phyloP scores from a whole-genome alignment of 2,329 filamentous ascomycete genomes.

The Aspergillus ochraceus region DNA sequence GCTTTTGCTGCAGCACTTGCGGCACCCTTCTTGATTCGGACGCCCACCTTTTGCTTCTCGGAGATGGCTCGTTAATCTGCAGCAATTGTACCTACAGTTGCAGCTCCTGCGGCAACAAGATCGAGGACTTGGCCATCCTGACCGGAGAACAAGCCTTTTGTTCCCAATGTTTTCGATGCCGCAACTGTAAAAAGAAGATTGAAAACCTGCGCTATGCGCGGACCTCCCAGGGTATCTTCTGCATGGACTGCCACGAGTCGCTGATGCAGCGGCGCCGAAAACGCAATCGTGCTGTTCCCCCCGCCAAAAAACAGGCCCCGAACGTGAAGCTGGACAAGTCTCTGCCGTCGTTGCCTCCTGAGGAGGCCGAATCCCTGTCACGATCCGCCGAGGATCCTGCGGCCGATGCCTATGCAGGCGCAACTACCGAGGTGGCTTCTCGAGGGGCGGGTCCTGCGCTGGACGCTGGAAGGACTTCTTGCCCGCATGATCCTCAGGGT shows the following conservation, averaged over 20 bases:
- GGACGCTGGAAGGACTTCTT: constrained; percentile 24
- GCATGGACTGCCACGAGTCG: constrained; percentile 97
- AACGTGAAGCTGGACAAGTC: constrained; percentile 81
- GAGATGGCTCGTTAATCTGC: constrained; percentile 96
- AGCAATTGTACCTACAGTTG: constrained; percentile 99
- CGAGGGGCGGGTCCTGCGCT: constrained; percentile 24
- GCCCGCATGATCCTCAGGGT: constrained; percentile 34
- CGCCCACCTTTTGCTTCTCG: constrained; percentile 92
- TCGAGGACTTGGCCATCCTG: constrained; percentile 94
- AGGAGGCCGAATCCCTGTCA: constrained; percentile 62
- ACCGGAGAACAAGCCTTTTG: constrained; percentile 98
- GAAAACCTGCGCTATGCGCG: constrained; percentile 97
- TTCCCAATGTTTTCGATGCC: constrained; percentile 92
- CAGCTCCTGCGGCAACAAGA: constrained; percentile 94
- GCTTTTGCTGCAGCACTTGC: constrained; percentile 97
- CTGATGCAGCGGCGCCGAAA: constrained; percentile 91
- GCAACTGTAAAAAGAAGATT: constrained; percentile 98
- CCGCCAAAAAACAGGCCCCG: constrained; percentile 31
- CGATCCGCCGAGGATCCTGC: constrained; percentile 56
- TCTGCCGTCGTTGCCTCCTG: constrained; percentile 83
- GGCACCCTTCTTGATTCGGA: constrained; percentile 95
- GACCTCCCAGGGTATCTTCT: constrained; percentile 97
- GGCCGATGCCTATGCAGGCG: constrained; percentile 64
- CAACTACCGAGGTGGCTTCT: constrained; percentile 25
- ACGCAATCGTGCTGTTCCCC: constrained; percentile 66